Percentiles rank a stretch among this genome's conserved stretches.
Conservation (phyloP, 805 yeast species). For the Wickerhamomyces canadensis region DNA sequence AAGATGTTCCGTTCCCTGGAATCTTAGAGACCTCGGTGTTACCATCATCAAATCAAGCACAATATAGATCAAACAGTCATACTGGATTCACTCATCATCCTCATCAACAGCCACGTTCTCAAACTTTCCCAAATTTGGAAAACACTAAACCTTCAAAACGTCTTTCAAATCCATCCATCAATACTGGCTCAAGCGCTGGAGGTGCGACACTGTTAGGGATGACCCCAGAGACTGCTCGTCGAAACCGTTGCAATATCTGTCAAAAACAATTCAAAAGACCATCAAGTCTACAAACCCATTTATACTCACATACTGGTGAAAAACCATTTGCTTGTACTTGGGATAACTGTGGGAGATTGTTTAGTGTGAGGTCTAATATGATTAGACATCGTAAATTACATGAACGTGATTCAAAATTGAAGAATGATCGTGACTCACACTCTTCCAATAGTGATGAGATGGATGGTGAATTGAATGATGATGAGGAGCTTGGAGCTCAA, state of each 20-base stretch:
- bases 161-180: too few species aligned
- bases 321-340: slow-evolving; percentile 64
- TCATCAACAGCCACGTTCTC: too few species aligned
- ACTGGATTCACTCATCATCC: too few species aligned
- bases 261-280: slow-evolving; percentile 77
- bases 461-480: not conserved
- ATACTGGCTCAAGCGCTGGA: too few species aligned
- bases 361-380: slow-evolving; percentile 77
- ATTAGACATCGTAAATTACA: slow-evolving; percentile 75
- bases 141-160: too few species aligned
- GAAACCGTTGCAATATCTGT: slow-evolving; percentile 51
- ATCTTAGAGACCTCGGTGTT: too few species aligned
- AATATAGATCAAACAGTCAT: too few species aligned
- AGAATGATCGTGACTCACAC: not conserved
- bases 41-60: too few species aligned
- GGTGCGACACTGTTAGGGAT: slow-evolving; percentile 23
- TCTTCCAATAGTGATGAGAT: not conserved
- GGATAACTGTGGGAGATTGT: slow-evolving; percentile 60
- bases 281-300: slow-evolving; percentile 74
- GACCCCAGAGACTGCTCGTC: slow-evolving; percentile 39
- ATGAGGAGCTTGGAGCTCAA: not conserved
- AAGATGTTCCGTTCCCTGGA: slow-evolving; percentile 22
- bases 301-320: slow-evolving; percentile 78
- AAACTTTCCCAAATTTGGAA: too few species aligned
- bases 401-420: slow-evolving; percentile 22